Conservation (phyloP, 768 basidiomycete genomes). For the Boletus vinaceobasis region DNA sequence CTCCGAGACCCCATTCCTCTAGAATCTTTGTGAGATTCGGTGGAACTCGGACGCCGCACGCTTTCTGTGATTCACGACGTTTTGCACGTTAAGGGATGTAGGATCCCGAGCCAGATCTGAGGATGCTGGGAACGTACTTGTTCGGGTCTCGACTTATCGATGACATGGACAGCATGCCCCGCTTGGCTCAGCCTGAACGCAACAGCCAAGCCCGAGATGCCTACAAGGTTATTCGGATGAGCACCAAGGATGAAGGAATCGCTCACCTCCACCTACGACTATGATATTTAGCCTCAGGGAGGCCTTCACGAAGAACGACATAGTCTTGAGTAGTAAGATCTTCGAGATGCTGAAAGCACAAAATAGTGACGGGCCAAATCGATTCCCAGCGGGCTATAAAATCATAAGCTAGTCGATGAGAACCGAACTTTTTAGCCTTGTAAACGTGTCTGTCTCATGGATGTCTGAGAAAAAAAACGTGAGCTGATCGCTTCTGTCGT, state of each 20-base stretch:
- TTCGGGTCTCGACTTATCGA: conserved; percentile 47
- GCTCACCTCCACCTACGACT: conserved; percentile 20
- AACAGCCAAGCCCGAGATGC: conserved; percentile 50
- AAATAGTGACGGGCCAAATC: neutral
- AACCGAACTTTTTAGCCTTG: neutral
- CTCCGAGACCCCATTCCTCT: conserved; percentile 49
- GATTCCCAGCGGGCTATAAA: neutral
- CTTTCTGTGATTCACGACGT: conserved; percentile 20
- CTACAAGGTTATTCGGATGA: neutral
- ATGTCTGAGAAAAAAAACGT: neutral
- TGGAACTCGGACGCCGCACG: conserved; percentile 43
- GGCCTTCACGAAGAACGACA: conserved; percentile 11
- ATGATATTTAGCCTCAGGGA: conserved; percentile 10
- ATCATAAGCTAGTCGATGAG: neutral
- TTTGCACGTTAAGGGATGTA: neutral
- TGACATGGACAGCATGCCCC: conserved; percentile 51
- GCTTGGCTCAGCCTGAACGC: conserved; percentile 52
- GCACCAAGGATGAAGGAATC: neutral
- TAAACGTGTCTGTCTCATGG: neutral
- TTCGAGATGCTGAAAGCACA: neutral
- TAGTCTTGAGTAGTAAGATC: neutral
- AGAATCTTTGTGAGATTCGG: conserved; percentile 57
- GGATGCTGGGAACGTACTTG: conserved; percentile 24
- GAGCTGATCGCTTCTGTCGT: conserved; percentile 6
- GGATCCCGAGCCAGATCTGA: neutral